Base-by-base conservation (phyloP, 2,329 filamentous ascomycete genomes). In the Ophiostoma australiae region DNA sequence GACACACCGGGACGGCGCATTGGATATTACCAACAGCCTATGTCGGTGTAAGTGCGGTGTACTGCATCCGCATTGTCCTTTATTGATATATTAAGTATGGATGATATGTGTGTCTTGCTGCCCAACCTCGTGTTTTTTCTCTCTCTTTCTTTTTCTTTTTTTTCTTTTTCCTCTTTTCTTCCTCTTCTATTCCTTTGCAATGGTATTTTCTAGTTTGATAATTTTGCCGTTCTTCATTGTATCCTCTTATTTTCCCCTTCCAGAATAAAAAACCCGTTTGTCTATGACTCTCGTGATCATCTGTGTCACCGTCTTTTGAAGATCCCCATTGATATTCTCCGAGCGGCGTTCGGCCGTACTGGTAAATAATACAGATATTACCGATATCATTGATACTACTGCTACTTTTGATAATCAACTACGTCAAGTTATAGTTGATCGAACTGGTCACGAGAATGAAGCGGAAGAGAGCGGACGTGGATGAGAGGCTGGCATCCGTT, bases 21-120 rank as follows among this genome's bases (percentile, higher is more conserved):
- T 63, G 15, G 27, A 63, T 35, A 33, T 13, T 13, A 27, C 27
- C 58, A 58, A 63, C 58, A 61, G 58, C 23, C 61, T 10, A 10
- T 65, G 61, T 65, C 61, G 61, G 61, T 65, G 61, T 65, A 37
- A 63, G 31, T 65, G 33, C 33, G 61, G 61, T 66, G 63, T 66
- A 66, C 33, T 37, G 35, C 35, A 39, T 66, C 35, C 63, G 58
- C 27, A 11, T 20, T 63, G 58, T 63, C 27, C n/a, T 63, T 27
- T 27, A 33, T 35, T 33, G 11, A 63, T 63, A 63, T 52, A 52
- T 52, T 52, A 4, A 31, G 27, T 39, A 39, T 48, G 17, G 41
- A 48, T 17, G 15, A 55, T 58, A 58, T 65, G 31, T 65, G 33
- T 66, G 63, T 39, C 33, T 37, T 39, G 33, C 35, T 66, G 63